Evolutionary conservation across 129 eudicot genomes (phyloP).

Genomic region (Centella asiatica): DNA sequence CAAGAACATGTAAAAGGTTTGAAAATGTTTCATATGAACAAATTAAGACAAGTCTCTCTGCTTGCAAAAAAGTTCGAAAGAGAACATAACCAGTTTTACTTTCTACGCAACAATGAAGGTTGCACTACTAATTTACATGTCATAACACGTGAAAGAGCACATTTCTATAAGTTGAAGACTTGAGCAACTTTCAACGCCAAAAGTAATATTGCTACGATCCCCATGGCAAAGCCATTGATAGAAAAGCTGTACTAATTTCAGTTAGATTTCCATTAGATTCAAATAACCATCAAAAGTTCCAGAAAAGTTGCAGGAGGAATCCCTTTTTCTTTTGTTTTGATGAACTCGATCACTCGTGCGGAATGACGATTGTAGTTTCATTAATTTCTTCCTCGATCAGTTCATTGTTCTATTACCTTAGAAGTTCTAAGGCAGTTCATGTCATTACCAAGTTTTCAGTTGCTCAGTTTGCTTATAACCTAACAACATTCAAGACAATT

Average conservation of each 20-base stretch:
- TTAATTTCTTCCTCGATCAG: neutral
- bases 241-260: neutral
- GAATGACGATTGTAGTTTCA: conserved; percentile 1
- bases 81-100: neutral
- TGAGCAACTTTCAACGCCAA: too few relatives aligned
- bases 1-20: too few relatives aligned
- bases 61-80: neutral
- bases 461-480: too few relatives aligned
- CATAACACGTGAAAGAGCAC: too few relatives aligned
- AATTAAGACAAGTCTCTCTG: neutral
- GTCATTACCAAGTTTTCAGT: too few relatives aligned
- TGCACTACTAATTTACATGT: neutral
- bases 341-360: neutral
- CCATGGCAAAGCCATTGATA: neutral
- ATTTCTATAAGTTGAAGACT: too few relatives aligned
- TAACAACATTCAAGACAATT: neutral
- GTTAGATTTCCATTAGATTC: neutral
- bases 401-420: neutral
- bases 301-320: neutral
- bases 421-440: neutral
- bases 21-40: too few relatives aligned
- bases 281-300: neutral
- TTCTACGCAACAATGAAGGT: too few relatives aligned
- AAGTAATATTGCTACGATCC: neutral
- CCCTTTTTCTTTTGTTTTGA: too few relatives aligned